Evolutionary conservation across 208 protist species (phyloP), one percentile per base, ranked within the genome.

Genomic region (Spongospora subterranea): DNA sequence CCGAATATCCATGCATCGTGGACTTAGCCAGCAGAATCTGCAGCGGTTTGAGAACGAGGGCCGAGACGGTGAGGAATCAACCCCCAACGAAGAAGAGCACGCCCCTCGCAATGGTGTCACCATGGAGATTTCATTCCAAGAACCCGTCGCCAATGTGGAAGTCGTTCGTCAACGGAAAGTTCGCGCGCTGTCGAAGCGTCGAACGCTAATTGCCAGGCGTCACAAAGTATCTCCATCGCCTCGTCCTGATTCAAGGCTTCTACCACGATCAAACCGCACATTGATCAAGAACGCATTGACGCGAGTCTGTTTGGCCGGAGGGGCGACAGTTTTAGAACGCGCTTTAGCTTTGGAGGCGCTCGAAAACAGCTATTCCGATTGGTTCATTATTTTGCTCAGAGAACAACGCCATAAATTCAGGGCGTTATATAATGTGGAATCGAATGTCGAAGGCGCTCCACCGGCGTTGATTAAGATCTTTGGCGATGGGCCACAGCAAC

Each of bases 401-500:
- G 40, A 82, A n/a, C 35, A 82, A n/a, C n/a, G 71, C 6, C 71
- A 82, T n/a, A 82, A 82, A 43, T 82, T 82, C 71, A 82, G 71
- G n/a, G 71, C 17, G 17, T 82, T 82, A n/a, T 82, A 39, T 43
- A 6, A 35, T 35, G 71, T 82, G 6, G 71, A 82, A 13, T 6
- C 71, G 17, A 17, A n/a, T 20, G 35, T 6, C 71, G 71, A 82
- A 45, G 71, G 71, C 35, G n/a, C 6, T 82, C 35, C 40, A 29
- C 50, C 50, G 6, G 17, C n/a, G 71, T 39, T 82, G 35, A 82
- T 43, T 13, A 6, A n/a, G 71, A 82, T 82, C 71, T 82, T 45
- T 43, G 71, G 71, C 6, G 71, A 82, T 82, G 71, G 71, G n/a
- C 71, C 71, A 20, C n/a, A 40, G 35, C 71, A 82, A 45, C 6